A percentile compares a stretch with the other conserved stretches of the same genome.
phyloP scores from a whole-genome alignment of 345 rosid genomes.

The Acer campestre region DNA sequence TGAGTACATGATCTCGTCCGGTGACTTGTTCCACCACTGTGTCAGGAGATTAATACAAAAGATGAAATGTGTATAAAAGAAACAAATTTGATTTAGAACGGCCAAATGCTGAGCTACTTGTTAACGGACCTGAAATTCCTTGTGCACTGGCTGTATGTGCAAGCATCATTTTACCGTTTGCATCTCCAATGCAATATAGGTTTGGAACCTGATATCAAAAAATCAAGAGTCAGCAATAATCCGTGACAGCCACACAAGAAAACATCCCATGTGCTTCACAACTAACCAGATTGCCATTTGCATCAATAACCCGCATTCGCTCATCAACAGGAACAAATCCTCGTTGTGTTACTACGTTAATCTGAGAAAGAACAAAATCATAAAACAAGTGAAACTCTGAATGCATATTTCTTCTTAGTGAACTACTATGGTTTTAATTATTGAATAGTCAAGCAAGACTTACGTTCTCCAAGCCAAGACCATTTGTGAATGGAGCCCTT shows the following conservation, averaged over 20 bases:
- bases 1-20: slow-evolving; percentile 89
- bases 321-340: slow-evolving; percentile 96
- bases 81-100: slow-evolving; percentile 2
- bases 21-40: slow-evolving; percentile 96
- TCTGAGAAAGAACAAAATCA: slow-evolving; percentile 38
- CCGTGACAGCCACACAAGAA: neutral
- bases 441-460: slow-evolving; percentile 22
- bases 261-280: slow-evolving; percentile 9
- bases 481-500: slow-evolving; percentile 97
- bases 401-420: slow-evolving; percentile 1
- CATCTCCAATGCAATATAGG: slow-evolving; percentile 93
- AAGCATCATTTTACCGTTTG: slow-evolving; percentile 98
- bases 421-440: neutral
- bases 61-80: slow-evolving; percentile 11
- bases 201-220: slow-evolving; percentile 69
- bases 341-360: slow-evolving; percentile 83
- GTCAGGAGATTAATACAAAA: slow-evolving; percentile 20
- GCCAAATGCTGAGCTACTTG: neutral
- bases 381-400: neutral
- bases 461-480: slow-evolving; percentile 97
- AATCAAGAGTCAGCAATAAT: slow-evolving; percentile 19
- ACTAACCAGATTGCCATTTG: slow-evolving; percentile 74
- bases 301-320: slow-evolving; percentile 84
- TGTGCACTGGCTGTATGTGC: slow-evolving; percentile 99
- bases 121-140: slow-evolving; percentile 87